Evolutionary conservation across 768 basidiomycete genomes (phyloP).

Genomic region (Ephemerocybe angulata): DNA sequence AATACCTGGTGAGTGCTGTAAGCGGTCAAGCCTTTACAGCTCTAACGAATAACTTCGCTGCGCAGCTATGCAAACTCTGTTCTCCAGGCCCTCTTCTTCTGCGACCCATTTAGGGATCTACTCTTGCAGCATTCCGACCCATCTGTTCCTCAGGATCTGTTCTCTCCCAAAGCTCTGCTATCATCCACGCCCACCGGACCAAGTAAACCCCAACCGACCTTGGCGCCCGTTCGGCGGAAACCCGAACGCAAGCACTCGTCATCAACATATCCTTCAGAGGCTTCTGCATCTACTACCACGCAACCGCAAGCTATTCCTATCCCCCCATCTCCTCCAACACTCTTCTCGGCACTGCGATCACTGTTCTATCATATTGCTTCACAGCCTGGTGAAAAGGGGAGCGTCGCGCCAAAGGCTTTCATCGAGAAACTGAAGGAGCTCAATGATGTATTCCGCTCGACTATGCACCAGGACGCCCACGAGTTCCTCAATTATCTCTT

Average conservation of each 20-base stretch:
- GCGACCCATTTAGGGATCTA: conserved; percentile 87
- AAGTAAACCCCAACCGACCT: conserved; percentile 29
- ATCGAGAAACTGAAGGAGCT: conserved; percentile 91
- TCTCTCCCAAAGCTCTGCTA: conserved; percentile 20
- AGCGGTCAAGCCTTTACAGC: neutral
- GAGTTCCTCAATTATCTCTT: conserved; percentile 95
- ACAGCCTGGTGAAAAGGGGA: conserved; percentile 76
- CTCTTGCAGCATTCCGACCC: conserved; percentile 66
- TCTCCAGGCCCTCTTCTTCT: conserved; percentile 94
- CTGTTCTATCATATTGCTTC: conserved; percentile 81
- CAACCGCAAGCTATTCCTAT: conserved; percentile 40
- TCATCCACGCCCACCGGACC: conserved; percentile 13
- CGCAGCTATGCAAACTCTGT: conserved; percentile 97
- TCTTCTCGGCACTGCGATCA: conserved; percentile 92
- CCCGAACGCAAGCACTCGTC: conserved; percentile 49
- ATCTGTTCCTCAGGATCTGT: conserved; percentile 35
- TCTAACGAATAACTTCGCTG: conserved; percentile 18
- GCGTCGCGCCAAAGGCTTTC: conserved; percentile 85
- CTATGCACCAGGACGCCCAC: conserved; percentile 97
- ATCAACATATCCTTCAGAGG: conserved; percentile 20
- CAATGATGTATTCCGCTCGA: conserved; percentile 86
- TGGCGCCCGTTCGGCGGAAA: conserved; percentile 48
- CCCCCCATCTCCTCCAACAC: conserved; percentile 61
- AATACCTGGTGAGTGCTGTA: conserved; percentile 77
- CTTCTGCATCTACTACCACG: conserved; percentile 23